Evolutionary conservation across 352 stramenopile species (phyloP).

Genomic region (Globisporangium echinulatum): DNA sequence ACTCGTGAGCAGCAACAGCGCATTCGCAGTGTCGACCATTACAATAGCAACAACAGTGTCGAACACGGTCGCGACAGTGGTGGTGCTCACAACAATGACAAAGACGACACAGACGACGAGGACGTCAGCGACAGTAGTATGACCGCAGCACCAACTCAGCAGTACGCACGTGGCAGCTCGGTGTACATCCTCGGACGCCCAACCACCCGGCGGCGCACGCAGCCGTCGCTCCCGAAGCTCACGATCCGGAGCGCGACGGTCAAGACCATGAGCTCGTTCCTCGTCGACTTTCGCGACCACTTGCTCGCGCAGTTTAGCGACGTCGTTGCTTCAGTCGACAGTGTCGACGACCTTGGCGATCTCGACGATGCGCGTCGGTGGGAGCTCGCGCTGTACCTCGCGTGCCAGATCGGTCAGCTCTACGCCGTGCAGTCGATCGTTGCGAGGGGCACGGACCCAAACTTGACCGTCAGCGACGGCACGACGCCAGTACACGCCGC

Average conservation of each 20-base stretch:
- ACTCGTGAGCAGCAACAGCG: background rate
- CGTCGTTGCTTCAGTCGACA: background rate
- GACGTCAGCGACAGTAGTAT: background rate
- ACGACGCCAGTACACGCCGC: constrained; percentile 41
- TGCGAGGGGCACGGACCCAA: constrained; percentile 32
- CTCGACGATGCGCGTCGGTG: constrained; percentile 29
- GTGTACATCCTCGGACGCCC: constrained; percentile 11
- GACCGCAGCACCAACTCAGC: constrained; percentile 7
- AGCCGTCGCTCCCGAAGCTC: constrained; percentile 28
- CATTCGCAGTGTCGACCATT: no score
- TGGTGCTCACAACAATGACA: background rate
- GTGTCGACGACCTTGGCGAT: no score
- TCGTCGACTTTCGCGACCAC: constrained; percentile 44
- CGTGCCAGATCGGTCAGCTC: constrained; percentile 38
- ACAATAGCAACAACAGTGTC: no score
- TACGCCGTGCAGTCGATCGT: constrained; percentile 42
- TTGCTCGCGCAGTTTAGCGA: constrained; percentile 29
- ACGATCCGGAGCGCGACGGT: constrained; percentile 24
- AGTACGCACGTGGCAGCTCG: constrained; percentile 4
- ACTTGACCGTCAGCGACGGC: constrained; percentile 28
- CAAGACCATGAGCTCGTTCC: constrained; percentile 28
- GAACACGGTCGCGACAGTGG: background rate
- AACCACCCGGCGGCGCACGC: constrained; percentile 6
- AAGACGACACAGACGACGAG: constrained; percentile 8
- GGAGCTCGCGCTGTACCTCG: constrained; percentile 46